Evolutionary conservation across 106 monocot species (phyloP), one percentile per base, ranked within the genome.

Genomic region (Narthecium ossifragum): DNA sequence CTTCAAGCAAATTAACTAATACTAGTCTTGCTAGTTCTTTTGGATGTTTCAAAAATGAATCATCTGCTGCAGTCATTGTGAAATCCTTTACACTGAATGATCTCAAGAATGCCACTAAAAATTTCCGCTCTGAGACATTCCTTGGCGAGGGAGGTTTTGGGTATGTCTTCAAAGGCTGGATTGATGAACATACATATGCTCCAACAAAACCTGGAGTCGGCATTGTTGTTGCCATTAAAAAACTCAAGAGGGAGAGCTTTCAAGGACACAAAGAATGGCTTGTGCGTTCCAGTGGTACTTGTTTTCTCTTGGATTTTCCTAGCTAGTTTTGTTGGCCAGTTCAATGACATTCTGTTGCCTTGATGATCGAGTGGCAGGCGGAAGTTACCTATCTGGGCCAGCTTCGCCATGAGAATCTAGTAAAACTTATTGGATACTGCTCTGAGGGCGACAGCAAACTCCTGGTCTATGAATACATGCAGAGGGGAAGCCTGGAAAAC

Each of bases 201-300:
- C 92, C 92, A 5, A 68, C 74, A 0, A 84, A 40, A 65, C 84
- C 87, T 23, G 92, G 87, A 29, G 6, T 45, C 26, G 92, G 92
- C 46, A 70, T 84, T 52, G 80, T 83, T 18, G 92, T 92, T 18
- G 92, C 92, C 49, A 71, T 92, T 47, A 92, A 92, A 75, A 92
- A 78, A 73, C 78, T 92, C 15, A 92, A 88, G 62, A 34, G 70
- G 45, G 87, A 92, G 61, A 92, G 92, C 80, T 78, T 73, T 69
- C 92, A 92, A 80, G 92, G 92, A 21, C 87, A 87, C 60, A 87
- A 78, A 48, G 92, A 92, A 73, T 92, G 92, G 87, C 86, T 92
- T 71, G 91, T 55, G 73, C 46, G 8, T 2, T 21, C 63, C 25
- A 59, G 21, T 51, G 31, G 26, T 37, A 22, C 41, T 41, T 43